Percentiles rank a stretch among this genome's conserved stretches.
Evolutionary conservation across 2,329 filamentous ascomycete genomes (phyloP).

Genomic region (Colletotrichum camelliae): DNA sequence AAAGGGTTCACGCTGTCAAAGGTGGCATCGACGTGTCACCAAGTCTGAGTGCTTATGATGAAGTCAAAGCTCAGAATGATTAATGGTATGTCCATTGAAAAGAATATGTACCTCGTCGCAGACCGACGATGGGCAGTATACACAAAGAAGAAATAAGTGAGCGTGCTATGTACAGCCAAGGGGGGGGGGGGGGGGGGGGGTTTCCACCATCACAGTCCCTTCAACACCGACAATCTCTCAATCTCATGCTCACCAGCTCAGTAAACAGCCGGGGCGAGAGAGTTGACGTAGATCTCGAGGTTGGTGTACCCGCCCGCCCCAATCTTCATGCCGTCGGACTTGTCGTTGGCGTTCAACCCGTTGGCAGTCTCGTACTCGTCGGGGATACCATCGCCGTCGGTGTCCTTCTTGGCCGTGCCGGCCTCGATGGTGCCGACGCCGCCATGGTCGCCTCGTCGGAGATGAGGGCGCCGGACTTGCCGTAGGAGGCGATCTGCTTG

Average conservation of each 20-base stretch:
- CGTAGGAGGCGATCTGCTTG: constrained; percentile 48
- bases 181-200: not conserved
- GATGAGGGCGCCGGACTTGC: constrained; percentile 48
- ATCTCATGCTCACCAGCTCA: constrained; percentile 30
- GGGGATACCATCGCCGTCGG: constrained; percentile 55
- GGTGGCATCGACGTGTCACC: not conserved
- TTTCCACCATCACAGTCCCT: not conserved
- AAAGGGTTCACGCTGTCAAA: not conserved
- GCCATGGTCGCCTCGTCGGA: constrained; percentile 49
- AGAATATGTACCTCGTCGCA: not conserved
- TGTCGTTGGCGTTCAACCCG: constrained; percentile 42
- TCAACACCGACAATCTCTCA: not conserved
- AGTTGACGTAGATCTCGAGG: constrained; percentile 57
- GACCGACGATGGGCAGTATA: not conserved
- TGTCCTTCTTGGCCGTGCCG: constrained; percentile 44
- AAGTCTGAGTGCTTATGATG: not conserved
- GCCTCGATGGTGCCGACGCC: constrained; percentile 42
- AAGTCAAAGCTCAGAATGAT: not conserved
- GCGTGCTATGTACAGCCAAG: not conserved
- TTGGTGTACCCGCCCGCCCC: constrained; percentile 48
- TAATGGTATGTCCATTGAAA: not conserved
- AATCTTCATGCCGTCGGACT: constrained; percentile 45
- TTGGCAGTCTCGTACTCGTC: constrained; percentile 52
- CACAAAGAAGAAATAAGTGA: not conserved
- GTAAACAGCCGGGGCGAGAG: constrained; percentile 39